Evolutionary conservation across 2,329 filamentous ascomycete species (phyloP).

Genomic region (Fusarium floridanum): DNA sequence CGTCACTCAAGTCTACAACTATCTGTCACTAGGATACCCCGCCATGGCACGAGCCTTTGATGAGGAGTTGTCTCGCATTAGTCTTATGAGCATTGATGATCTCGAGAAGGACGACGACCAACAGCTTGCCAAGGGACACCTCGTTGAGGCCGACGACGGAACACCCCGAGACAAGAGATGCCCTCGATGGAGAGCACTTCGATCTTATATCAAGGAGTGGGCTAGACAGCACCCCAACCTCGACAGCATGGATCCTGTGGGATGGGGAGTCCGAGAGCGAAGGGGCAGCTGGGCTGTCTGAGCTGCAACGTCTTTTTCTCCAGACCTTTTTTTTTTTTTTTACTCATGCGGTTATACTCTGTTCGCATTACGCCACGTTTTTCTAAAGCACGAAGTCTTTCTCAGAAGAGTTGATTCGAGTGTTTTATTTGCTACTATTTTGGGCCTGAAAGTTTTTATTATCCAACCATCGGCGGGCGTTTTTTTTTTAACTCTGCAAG

Average conservation of each 20-base stretch:
- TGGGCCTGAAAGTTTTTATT: slow-evolving; percentile 12
- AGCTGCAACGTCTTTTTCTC: slow-evolving; percentile 14
- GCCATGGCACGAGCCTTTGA: slow-evolving; percentile 87
- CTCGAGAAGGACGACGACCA: slow-evolving; percentile 78
- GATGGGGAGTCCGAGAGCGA: slow-evolving; percentile 77
- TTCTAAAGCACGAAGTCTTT: not conserved
- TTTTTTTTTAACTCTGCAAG: slow-evolving; percentile 7
- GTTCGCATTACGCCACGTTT: slow-evolving; percentile 6
- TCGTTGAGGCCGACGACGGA: slow-evolving; percentile 67
- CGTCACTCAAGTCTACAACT: slow-evolving; percentile 97
- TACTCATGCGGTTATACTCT: slow-evolving; percentile 3
- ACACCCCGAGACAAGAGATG: slow-evolving; percentile 65
- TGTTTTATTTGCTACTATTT: not conserved
- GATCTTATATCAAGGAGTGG: slow-evolving; percentile 89
- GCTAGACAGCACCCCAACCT: slow-evolving; percentile 86
- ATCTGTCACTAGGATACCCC: slow-evolving; percentile 92
- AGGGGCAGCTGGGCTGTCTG: slow-evolving; percentile 81
- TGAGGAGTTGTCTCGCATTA: slow-evolving; percentile 86
- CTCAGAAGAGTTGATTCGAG: slow-evolving; percentile 5
- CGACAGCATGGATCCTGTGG: slow-evolving; percentile 68
- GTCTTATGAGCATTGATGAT: slow-evolving; percentile 75
- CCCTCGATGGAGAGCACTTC: slow-evolving; percentile 85
- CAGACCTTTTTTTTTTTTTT: not conserved
- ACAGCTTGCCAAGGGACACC: slow-evolving; percentile 77
- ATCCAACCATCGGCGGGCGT: slow-evolving; percentile 35